Percentiles rank a stretch among this genome's conserved stretches.
Conservation (phyloP, 2,329 filamentous ascomycete species). For the Alternaria burnsii region DNA sequence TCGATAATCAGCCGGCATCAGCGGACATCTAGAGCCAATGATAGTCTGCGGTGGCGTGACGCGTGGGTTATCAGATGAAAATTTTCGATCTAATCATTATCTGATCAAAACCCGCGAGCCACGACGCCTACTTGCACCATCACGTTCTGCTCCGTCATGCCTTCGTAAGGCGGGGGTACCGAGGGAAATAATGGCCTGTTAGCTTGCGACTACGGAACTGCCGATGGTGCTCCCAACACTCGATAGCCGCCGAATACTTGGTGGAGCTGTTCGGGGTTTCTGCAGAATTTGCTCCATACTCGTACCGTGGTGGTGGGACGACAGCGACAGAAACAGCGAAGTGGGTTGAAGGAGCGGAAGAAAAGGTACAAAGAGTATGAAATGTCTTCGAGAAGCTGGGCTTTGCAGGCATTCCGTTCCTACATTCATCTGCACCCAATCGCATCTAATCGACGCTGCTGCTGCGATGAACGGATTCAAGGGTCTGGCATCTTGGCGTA, state of each 20-base stretch:
- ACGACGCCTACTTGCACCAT: conserved; percentile 2
- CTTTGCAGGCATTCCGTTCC: not conserved
- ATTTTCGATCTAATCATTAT: conserved; percentile 41
- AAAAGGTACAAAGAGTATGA: not conserved
- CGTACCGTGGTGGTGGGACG: conserved; percentile 10
- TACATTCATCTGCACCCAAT: not conserved
- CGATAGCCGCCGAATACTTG: not conserved
- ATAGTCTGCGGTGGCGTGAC: conserved; percentile 3
- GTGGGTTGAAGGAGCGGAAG: not conserved
- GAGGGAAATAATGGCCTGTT: conserved; percentile 2
- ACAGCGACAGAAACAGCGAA: not conserved
- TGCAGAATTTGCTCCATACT: not conserved
- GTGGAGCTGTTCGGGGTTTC: conserved; percentile 3
- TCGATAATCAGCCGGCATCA: conserved; percentile 34
- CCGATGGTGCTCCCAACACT: conserved; percentile 4
- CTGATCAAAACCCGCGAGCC: conserved; percentile 29
- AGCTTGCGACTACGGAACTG: conserved; percentile 4
- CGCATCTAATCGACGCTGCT: not conserved
- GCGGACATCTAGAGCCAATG: conserved; percentile 25
- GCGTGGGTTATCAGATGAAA: conserved; percentile 37
- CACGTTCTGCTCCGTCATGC: conserved; percentile 5
- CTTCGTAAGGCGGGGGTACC: conserved; percentile 3
- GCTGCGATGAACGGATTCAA: not conserved
- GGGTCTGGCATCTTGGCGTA: conserved; percentile 1
- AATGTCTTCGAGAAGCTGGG: not conserved